Percentiles rank a stretch among this genome's conserved stretches.
These are phyloP conservation scores for Chaetomium cochliodes DNA, from an alignment of 495 filamentous ascomycete genomes.

Conservation along the genomic window DNA sequence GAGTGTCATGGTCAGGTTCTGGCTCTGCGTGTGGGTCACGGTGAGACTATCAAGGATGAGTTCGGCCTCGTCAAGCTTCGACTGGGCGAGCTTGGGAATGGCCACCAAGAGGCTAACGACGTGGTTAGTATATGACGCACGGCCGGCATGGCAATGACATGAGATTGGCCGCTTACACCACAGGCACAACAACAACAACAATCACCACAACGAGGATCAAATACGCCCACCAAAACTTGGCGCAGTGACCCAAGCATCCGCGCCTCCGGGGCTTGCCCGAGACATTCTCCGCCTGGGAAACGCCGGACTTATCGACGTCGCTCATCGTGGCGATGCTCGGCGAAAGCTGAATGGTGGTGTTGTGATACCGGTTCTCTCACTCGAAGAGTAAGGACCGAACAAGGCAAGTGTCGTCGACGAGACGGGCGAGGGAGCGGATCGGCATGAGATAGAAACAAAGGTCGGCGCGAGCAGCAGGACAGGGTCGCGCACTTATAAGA, in stretches of 20 bases:
- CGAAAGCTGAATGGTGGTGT: background rate
- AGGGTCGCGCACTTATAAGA: slow-evolving; percentile 18
- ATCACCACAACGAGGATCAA: slow-evolving; percentile 57
- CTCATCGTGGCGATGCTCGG: slow-evolving; percentile 25
- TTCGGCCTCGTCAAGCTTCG: slow-evolving; percentile 62
- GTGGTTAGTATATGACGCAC: slow-evolving; percentile 14
- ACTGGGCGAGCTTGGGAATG: slow-evolving; percentile 70
- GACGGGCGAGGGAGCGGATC: slow-evolving; percentile 3
- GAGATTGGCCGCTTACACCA: slow-evolving; percentile 58
- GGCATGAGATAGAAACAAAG: slow-evolving; percentile 9
- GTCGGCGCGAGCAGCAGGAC: background rate
- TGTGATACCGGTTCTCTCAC: slow-evolving; percentile 22
- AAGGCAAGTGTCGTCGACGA: slow-evolving; percentile 4
- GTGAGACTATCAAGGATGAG: slow-evolving; percentile 58
- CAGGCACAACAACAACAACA: slow-evolving; percentile 60
- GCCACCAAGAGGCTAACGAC: slow-evolving; percentile 65
- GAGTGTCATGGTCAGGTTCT: slow-evolving; percentile 57
- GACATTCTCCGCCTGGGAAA: slow-evolving; percentile 30
- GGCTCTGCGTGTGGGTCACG: slow-evolving; percentile 57
- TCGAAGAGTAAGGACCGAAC: background rate
- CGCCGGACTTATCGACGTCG: slow-evolving; percentile 29
- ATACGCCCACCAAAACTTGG: slow-evolving; percentile 70
- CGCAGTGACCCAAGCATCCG: slow-evolving; percentile 43
- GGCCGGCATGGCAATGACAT: background rate
- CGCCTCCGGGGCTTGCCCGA: slow-evolving; percentile 29